Evolutionary conservation across 2,329 filamentous ascomycete genomes (phyloP), one percentile per base, ranked within the genome.

Genomic region (Cladosporium colombiae): DNA sequence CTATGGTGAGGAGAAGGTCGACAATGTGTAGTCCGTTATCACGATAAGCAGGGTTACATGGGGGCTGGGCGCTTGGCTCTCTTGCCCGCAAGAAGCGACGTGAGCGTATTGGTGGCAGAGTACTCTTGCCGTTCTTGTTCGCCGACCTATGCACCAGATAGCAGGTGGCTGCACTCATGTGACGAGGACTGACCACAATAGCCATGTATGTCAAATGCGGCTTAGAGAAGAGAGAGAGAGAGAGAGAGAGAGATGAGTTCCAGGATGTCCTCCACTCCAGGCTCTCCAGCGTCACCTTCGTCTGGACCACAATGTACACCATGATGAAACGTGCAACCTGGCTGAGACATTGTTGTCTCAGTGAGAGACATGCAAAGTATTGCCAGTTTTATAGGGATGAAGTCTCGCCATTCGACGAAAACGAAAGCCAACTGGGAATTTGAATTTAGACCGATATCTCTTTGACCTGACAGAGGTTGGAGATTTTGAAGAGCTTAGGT

Each of bases 271-370:
- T 14, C n/a, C n/a, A n/a, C n/a, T n/a, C n/a, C n/a, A n/a, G n/a
- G n/a, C n/a, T n/a, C n/a, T n/a, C n/a, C n/a, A n/a, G n/a, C n/a
- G 11, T 35, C 33, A 35, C 33, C 33, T 11, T 13, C n/a, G n/a
- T 21, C 40, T 21, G 10, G 35, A 35, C 55, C 33, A 35, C 29
- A 57, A 21, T 33, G 35, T 56, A 56, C 50, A 25, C 50, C 61
- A 16, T 63, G 35, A 37, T 55, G 3, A 23, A 7, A 11, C 8
- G 50, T 63, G 50, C 61, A 63, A 31, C 18, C 49, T 21, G 49
- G 21, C 31, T 63, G 61, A 63, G 61, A 63, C 61, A 63, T 63
- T 13, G 2, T 56, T 63, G 61, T 63, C 50, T 63, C 61, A 56
- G 23, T 44, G 33, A 40, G 37, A 63, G 61, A 63, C 61, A 63